phyloP scores from a whole-genome alignment of 108 stramenopile species.

The Fistulifera pelliculosa region DNA sequence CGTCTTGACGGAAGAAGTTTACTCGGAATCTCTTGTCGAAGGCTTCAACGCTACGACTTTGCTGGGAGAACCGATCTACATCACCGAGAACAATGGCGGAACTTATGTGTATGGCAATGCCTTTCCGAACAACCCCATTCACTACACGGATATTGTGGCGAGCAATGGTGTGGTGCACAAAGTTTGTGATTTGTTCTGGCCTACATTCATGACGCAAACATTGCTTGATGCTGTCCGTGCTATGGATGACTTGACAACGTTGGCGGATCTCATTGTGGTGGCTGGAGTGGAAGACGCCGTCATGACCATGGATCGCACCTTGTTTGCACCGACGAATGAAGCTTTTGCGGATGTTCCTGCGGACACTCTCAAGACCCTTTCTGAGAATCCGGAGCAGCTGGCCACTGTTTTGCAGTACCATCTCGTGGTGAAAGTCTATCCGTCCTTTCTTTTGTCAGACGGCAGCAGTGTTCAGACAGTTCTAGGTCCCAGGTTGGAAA shows the following conservation, averaged over 20 bases:
- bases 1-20: slow-evolving; percentile 7
- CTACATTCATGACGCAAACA: slow-evolving; percentile 2
- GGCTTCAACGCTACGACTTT: not conserved
- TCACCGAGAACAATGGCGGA: no score
- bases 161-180: slow-evolving; percentile 27
- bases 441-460: no score
- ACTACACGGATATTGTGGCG: slow-evolving; percentile 13
- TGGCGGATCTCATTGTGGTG: slow-evolving; percentile 1
- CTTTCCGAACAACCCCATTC: not conserved
- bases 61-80: no score
- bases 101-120: not conserved
- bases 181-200: slow-evolving; percentile 21
- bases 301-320: not conserved
- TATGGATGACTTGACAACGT: not conserved
- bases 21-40: not conserved
- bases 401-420: not conserved
- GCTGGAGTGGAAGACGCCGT: slow-evolving; percentile 1
- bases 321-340: slow-evolving; percentile 11
- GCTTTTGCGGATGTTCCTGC: slow-evolving; percentile 3
- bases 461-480: no score
- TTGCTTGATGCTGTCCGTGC: not conserved
- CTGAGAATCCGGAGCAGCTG: not conserved
- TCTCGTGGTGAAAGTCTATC: not conserved
- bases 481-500: no score
- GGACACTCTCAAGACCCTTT: not conserved